phyloP scores from a whole-genome alignment of 768 basidiomycete species.

The Pleurotus tuber-regium region DNA sequence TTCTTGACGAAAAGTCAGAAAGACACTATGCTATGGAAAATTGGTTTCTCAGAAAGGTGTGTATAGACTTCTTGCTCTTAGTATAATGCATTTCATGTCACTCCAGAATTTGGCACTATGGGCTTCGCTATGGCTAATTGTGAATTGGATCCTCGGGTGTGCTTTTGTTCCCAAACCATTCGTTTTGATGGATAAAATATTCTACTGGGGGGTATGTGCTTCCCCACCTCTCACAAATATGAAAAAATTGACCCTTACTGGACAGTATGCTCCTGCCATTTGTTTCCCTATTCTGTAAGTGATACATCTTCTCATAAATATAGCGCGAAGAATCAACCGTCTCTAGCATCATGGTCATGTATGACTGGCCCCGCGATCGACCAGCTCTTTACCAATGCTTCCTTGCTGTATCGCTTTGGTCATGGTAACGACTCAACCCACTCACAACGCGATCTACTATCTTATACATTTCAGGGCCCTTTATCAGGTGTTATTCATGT shows the following conservation, averaged over 20 bases:
- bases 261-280: slow-evolving; percentile 53
- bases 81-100: not conserved
- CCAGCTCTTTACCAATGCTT: slow-evolving; percentile 59
- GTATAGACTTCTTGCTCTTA: not conserved
- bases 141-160: slow-evolving; percentile 67
- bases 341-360: slow-evolving; percentile 51
- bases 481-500: slow-evolving; percentile 59
- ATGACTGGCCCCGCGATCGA: slow-evolving; percentile 69
- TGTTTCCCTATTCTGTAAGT: slow-evolving; percentile 58
- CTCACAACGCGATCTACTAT: slow-evolving; percentile 2
- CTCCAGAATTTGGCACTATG: slow-evolving; percentile 55
- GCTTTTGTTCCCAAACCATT: slow-evolving; percentile 45
- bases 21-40: slow-evolving; percentile 55
- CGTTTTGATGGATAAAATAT: slow-evolving; percentile 53
- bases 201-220: slow-evolving; percentile 52
- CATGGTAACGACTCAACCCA: slow-evolving; percentile 39
- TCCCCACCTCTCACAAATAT: slow-evolving; percentile 8
- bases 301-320: not conserved
- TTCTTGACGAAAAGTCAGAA: slow-evolving; percentile 54
- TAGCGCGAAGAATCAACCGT: not conserved
- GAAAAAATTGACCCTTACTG: not conserved
- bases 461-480: slow-evolving; percentile 39
- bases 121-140: slow-evolving; percentile 60
- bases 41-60: slow-evolving; percentile 64
- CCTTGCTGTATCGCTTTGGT: slow-evolving; percentile 58